Percentiles rank a stretch among this genome's conserved stretches.
Evolutionary conservation across 495 filamentous ascomycete species (phyloP).

Genomic region (Venustampulla echinocandica): DNA sequence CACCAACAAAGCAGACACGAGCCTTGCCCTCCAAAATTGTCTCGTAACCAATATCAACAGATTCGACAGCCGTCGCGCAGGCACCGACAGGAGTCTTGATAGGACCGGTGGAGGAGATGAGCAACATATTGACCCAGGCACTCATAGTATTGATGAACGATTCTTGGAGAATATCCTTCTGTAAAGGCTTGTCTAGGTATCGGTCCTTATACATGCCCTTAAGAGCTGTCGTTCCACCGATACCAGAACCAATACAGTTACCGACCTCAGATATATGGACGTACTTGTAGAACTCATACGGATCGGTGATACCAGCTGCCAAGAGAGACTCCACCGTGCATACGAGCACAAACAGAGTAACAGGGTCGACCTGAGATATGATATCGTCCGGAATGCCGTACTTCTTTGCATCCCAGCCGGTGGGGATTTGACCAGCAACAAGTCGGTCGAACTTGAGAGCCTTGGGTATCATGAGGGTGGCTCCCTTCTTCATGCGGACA

Average conservation of each 20-base stretch:
- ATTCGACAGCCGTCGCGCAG: conserved; percentile 95
- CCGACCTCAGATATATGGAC: conserved; percentile 97
- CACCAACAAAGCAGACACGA: conserved; percentile 92
- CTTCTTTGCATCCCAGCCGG: conserved; percentile 89
- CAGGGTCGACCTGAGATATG: conserved; percentile 92
- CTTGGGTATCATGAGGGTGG: conserved; percentile 89
- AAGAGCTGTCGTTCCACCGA: conserved; percentile 86
- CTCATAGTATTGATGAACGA: conserved; percentile 99
- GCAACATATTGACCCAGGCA: conserved; percentile 98
- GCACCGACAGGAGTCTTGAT: conserved; percentile 98
- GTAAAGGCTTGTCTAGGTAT: conserved; percentile 91
- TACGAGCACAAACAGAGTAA: conserved; percentile 89
- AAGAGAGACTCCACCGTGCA: conserved; percentile 86
- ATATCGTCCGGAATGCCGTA: conserved; percentile 98
- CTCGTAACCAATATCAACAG: conserved; percentile 94
- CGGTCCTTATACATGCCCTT: conserved; percentile 98
- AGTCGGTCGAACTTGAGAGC: conserved; percentile 93
- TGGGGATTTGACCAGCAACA: conserved; percentile 92
- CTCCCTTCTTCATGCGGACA: conserved; percentile 89
- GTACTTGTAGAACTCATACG: conserved; percentile 99
- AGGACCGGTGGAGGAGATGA: conserved; percentile 91
- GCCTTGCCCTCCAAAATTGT: conserved; percentile 97
- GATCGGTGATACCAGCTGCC: conserved; percentile 94
- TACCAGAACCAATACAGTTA: conserved; percentile 96
- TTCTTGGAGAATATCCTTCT: conserved; percentile 98